Percentiles rank a stretch among this genome's conserved stretches.
These are phyloP conservation scores for Neofusicoccum parvum DNA, from an alignment of 2,329 filamentous ascomycete species.

Conservation along the genomic window DNA sequence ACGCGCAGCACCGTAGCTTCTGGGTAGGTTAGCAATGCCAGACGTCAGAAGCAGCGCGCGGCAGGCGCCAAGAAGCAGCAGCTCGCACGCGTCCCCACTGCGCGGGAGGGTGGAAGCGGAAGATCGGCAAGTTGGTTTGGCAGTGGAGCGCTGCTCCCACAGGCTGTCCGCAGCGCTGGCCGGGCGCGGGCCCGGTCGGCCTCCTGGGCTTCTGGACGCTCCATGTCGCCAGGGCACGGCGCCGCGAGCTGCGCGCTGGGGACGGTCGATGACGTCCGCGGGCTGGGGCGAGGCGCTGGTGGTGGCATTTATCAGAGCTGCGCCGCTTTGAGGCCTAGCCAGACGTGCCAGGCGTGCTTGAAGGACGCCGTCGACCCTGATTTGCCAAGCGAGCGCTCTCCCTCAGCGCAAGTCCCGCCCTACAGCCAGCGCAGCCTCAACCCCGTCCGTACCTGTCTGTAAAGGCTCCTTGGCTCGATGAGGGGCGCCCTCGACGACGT, in stretches of 20 bases:
- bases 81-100: slow-evolving; percentile 11
- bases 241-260: not conserved
- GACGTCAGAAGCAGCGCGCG: slow-evolving; percentile 5
- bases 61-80: slow-evolving; percentile 5
- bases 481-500: slow-evolving; percentile 6
- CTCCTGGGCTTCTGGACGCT: not conserved
- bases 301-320: not conserved
- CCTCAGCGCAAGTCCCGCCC: slow-evolving; percentile 20
- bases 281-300: slow-evolving; percentile 1
- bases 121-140: slow-evolving; percentile 17
- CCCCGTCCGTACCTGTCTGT: slow-evolving; percentile 16
- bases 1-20: not conserved
- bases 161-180: not conserved
- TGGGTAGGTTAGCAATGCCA: slow-evolving; percentile 10
- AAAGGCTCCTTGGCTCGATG: slow-evolving; percentile 11
- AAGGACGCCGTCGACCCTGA: slow-evolving; percentile 12
- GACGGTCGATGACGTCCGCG: slow-evolving; percentile 1
- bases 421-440: slow-evolving; percentile 20
- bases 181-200: not conserved
- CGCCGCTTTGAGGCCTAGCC: slow-evolving; percentile 2
- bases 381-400: slow-evolving; percentile 18
- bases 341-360: slow-evolving; percentile 1
- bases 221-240: not conserved
- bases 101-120: slow-evolving; percentile 18
- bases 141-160: not conserved